These are phyloP conservation scores for Clarireedia homoeocarpa DNA, from an alignment of 2,329 filamentous ascomycete genomes.

Conservation along the genomic window DNA sequence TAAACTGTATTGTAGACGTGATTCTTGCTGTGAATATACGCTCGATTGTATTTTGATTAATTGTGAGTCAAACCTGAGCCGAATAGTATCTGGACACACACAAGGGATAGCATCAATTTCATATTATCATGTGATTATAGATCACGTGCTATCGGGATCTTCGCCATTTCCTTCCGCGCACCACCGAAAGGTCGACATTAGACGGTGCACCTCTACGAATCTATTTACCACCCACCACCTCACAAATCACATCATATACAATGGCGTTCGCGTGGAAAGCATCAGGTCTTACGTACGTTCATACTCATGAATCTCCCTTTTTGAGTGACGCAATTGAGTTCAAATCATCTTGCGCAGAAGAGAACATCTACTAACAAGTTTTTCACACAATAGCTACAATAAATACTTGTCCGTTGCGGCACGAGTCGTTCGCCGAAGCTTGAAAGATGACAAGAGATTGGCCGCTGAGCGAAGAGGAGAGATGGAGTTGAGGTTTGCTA, in stretches of 20 bases:
- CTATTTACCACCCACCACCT: constrained; percentile 10
- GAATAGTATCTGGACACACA: too few relatives aligned
- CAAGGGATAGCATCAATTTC: not conserved
- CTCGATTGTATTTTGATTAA: constrained; percentile 14
- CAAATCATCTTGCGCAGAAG: not conserved
- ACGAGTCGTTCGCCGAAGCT: constrained; percentile 88
- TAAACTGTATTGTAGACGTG: constrained; percentile 30
- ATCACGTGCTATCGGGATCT: constrained; percentile 5
- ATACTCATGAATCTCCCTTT: not conserved
- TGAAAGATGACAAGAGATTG: constrained; percentile 92
- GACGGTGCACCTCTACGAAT: constrained; percentile 15
- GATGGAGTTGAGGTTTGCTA: constrained; percentile 82
- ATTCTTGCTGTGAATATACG: constrained; percentile 20
- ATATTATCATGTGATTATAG: not conserved
- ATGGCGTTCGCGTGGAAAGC: constrained; percentile 99
- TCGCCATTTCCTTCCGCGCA: constrained; percentile 4
- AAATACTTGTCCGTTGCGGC: constrained; percentile 95
- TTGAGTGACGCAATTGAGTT: too few relatives aligned
- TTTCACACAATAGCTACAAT: constrained; percentile 74
- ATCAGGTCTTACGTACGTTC: constrained; percentile 64
- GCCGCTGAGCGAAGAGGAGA: constrained; percentile 82
- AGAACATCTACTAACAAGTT: constrained; percentile 25
- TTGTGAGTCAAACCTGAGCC: not conserved
- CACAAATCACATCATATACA: constrained; percentile 23
- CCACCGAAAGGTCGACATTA: constrained; percentile 13